Evolutionary conservation across 2,329 filamentous ascomycete genomes (phyloP), one percentile per base, ranked within the genome.

Genomic region (Aureobasidium mangrovei): DNA sequence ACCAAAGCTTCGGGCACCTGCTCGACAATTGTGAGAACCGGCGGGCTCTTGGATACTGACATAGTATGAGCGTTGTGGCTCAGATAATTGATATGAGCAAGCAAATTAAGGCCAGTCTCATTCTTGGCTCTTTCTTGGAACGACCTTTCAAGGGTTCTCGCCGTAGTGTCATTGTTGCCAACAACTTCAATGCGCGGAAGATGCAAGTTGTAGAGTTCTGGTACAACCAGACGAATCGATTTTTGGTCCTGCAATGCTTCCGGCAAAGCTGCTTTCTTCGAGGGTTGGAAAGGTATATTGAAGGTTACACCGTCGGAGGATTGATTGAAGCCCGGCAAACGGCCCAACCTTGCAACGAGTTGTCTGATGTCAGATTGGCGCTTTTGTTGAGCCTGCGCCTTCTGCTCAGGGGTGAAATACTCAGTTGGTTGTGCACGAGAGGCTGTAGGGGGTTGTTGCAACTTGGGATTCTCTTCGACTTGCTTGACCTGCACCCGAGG

Each of bases 71-170:
- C 77, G 61, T 88, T 88, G 65, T 85, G 82, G 2, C 81, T 76
- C 6, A 91, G 71, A 62, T 84, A 88, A 64, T 91, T 91, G 61
- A 91, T 68, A 61, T 88, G 85, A 56, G 81, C 84, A 71, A 86
- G 85, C 54, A 93, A 69, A 7, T 78, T 83, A 71, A 84, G 74
- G 40, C 82, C 75, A 38, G 73, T 74, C 61, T 82, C 77, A 51
- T 80, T 74, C 28, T 68, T 69, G 12, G 79, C 77, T 66, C 78
- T 82, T 56, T 78, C 69, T 5, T 76, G 72, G 61, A 91, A 93
- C 0, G 83, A 73, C 49, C 77, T 74, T 66, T 90, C 84, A 2
- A 88, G 74, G 1, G 74, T 73, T 61, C 80, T 79, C 1, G 82
- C 84, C 56, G 84, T 82, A 9, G 72, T 67, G 0, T 78, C 74